A percentile compares a stretch with the other conserved stretches of the same genome.
Conservation (phyloP, 2,329 filamentous ascomycete species). For the Sodiomyces alkalinus region DNA sequence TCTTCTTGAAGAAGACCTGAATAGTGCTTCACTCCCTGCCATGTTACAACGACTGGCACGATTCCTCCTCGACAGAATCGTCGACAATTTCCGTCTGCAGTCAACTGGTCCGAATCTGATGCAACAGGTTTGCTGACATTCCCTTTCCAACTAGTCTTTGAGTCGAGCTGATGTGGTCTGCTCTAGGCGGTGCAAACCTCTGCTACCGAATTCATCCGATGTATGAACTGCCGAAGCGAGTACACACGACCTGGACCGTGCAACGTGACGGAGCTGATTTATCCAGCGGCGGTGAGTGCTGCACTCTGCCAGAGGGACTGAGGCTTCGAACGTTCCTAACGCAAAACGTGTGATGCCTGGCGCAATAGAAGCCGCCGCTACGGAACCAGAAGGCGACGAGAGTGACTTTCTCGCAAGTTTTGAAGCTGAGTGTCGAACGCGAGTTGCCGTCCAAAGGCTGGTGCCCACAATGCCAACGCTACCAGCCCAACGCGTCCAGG, state of each 20-base stretch:
- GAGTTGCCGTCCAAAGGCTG: constrained; percentile 83
- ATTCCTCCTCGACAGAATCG: constrained; percentile 72
- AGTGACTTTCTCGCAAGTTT: constrained; percentile 69
- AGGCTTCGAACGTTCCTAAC: constrained; percentile 8
- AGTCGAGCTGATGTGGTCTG: constrained; percentile 10
- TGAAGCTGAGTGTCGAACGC: constrained; percentile 85
- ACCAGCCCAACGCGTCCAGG: constrained; percentile 73
- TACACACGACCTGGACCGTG: constrained; percentile 65
- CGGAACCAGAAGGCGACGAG: constrained; percentile 35
- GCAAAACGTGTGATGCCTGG: not conserved
- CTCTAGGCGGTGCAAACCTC: constrained; percentile 47
- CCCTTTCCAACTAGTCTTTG: not conserved
- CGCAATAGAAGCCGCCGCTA: constrained; percentile 26
- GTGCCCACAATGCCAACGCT: constrained; percentile 82
- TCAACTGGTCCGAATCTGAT: constrained; percentile 46
- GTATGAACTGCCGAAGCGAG: constrained; percentile 77
- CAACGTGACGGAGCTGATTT: constrained; percentile 74
- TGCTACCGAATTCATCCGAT: constrained; percentile 61
- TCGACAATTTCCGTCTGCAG: constrained; percentile 59
- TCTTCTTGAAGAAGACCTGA: constrained; percentile 70
- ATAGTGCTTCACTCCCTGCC: constrained; percentile 55
- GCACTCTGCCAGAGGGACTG: constrained; percentile 10
- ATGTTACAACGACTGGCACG: constrained; percentile 79
- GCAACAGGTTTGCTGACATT: constrained; percentile 40
- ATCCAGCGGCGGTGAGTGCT: constrained; percentile 40